A percentile compares a stretch with the other conserved stretches of the same genome.
Evolutionary conservation across 2,329 filamentous ascomycete genomes (phyloP).

Genomic region (Aureobasidium uvarum): DNA sequence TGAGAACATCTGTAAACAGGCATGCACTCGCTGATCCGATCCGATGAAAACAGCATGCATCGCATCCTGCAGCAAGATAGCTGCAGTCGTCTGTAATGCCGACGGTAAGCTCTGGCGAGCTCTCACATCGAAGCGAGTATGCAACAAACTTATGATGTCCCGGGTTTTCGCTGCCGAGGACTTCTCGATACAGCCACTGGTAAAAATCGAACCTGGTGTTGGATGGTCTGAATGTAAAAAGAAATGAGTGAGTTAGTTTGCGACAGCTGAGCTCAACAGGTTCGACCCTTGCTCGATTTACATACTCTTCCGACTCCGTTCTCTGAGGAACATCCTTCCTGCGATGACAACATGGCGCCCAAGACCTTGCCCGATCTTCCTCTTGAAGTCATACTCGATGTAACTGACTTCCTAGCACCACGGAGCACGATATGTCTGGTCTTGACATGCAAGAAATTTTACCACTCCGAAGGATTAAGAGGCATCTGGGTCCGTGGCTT

Average conservation of each 20-base stretch:
- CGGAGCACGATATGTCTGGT: background rate
- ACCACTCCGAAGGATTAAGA: background rate
- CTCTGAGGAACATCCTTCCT: background rate
- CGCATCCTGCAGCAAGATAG: too few relatives aligned
- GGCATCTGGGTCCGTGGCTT: background rate
- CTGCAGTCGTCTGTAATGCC: too few relatives aligned
- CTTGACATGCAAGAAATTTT: background rate
- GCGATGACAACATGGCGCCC: background rate
- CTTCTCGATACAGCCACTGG: too few relatives aligned
- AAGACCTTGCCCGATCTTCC: background rate
- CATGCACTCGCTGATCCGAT: too few relatives aligned
- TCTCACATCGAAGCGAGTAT: too few relatives aligned
- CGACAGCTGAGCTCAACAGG: background rate
- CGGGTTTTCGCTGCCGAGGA: too few relatives aligned
- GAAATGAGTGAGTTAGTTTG: background rate
- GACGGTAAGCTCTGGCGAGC: too few relatives aligned
- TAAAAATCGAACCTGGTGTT: too few relatives aligned
- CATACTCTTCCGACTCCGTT: background rate
- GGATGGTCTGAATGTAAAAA: background rate
- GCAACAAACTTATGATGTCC: too few relatives aligned
- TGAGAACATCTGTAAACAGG: too few relatives aligned
- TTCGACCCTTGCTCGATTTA: background rate
- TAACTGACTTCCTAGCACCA: background rate
- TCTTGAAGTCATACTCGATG: background rate
- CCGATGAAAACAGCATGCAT: too few relatives aligned